Evolutionary conservation across 192 early-diverging fungal species (phyloP), one percentile per base, ranked within the genome.

Genomic region (Paraglomus occultum): DNA sequence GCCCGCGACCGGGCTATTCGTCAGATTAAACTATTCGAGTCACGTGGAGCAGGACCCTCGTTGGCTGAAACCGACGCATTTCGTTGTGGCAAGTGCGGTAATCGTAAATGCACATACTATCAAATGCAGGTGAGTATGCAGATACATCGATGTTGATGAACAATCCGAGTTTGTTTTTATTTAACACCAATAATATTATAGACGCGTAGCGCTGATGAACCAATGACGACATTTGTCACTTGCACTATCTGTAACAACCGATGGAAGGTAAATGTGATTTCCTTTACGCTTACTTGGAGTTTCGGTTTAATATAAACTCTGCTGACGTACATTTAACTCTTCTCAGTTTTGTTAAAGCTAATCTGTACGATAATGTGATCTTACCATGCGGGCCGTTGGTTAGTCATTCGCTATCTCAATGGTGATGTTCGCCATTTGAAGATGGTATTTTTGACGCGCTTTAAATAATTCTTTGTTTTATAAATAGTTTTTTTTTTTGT

Each of bases 181-280:
- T 46, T 52, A 12, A 8, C 1, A 8, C 11, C 57, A 49, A 22
- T 23, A 17, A 69, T 66, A 77, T 71, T 59, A 31, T 64, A 82
- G 83, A 99, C 96, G 14, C 85, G 97, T 47, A 91, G 88, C 61
- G 97, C 97, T 11, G 97, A 99, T 85, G 97, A 99, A 82, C 96
- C 96, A 18, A 99, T 99, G 96, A 95, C 94, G 4, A 95, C 94
- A 0, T 97, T 97, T 83, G 96, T 98, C 46, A 95, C 93, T 0
- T 98, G 96, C 72, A 78, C 85, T 43, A 82, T 80, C 22, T 98
- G 96, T 77, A 82, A 84, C 39, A 92, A 95, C 71, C 81, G 83
- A 20, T 97, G 95, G 95, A 97, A 94, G 83, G 67, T 70, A 59
- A 55, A 10, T 20, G 22, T 31, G 31, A 31, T 31, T 31, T 31